phyloP scores from a whole-genome alignment of 2,329 filamentous ascomycete species.

The Fusarium caatingaense region DNA sequence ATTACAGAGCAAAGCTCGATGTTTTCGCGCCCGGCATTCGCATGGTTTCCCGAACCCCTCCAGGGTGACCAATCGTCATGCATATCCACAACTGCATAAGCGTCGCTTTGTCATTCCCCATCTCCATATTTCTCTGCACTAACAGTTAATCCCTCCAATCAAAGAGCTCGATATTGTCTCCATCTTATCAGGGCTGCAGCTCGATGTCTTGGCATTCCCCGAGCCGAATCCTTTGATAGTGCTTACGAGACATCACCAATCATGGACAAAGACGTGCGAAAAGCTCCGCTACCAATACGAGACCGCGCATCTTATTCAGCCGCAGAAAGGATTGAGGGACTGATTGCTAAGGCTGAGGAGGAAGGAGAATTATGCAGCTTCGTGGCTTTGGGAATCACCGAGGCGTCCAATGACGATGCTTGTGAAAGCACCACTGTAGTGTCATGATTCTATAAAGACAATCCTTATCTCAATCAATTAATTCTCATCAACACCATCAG shows the following conservation, averaged over 20 bases:
- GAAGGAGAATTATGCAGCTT: not conserved
- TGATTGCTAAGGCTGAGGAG: slow-evolving; percentile 30
- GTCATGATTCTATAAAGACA: slow-evolving; percentile 23
- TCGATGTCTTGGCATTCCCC: slow-evolving; percentile 42
- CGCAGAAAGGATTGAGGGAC: not conserved
- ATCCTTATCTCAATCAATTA: not conserved
- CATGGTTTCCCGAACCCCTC: slow-evolving; percentile 22
- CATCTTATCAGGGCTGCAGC: slow-evolving; percentile 10
- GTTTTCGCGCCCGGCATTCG: not conserved
- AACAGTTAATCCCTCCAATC: slow-evolving; percentile 8
- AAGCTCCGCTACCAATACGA: not conserved
- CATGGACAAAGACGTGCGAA: not conserved
- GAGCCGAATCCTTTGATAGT: slow-evolving; percentile 23
- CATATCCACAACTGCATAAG: not conserved
- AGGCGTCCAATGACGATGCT: not conserved
- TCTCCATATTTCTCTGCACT: not conserved
- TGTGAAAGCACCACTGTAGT: slow-evolving; percentile 4
- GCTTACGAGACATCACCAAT: slow-evolving; percentile 9
- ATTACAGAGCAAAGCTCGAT: not conserved
- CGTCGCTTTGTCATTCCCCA: slow-evolving; percentile 20
- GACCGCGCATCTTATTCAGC: slow-evolving; percentile 12
- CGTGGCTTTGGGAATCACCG: not conserved
- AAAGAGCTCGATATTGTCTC: not conserved
- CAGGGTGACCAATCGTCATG: slow-evolving; percentile 4
- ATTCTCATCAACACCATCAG: not conserved